Evolutionary conservation across 495 filamentous ascomycete species (phyloP).

Genomic region (Tuber umbilicatum): DNA sequence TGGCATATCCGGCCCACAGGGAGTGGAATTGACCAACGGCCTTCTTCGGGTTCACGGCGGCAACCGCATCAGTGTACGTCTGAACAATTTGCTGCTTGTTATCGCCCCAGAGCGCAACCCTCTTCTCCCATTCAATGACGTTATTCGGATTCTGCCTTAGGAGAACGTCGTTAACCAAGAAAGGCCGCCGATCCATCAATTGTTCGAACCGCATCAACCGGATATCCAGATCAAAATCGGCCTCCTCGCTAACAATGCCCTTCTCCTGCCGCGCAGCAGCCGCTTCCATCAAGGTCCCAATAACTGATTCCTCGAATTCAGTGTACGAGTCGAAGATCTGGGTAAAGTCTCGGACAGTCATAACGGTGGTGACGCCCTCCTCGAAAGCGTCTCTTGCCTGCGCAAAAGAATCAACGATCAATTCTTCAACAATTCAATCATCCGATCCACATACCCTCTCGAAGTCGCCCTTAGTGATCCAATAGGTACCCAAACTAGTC

Average conservation of each 20-base stretch:
- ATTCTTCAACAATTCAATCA: background rate
- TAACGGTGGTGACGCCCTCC: constrained; percentile 93
- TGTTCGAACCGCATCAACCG: constrained; percentile 98
- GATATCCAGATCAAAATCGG: constrained; percentile 93
- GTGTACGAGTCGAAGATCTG: constrained; percentile 93
- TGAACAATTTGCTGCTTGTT: constrained; percentile 87
- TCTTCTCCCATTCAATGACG: constrained; percentile 94
- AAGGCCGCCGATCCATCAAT: constrained; percentile 92
- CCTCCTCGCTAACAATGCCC: constrained; percentile 70
- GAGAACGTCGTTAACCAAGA: constrained; percentile 93
- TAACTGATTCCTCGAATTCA: constrained; percentile 96
- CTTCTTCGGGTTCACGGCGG: constrained; percentile 87
- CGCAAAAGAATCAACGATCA: constrained; percentile 19
- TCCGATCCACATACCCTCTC: constrained; percentile 50
- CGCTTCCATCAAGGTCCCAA: constrained; percentile 80
- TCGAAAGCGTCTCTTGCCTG: constrained; percentile 85
- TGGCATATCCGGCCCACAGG: constrained; percentile 95
- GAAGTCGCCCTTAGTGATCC: constrained; percentile 87
- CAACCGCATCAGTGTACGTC: constrained; percentile 92
- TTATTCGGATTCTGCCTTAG: constrained; percentile 95
- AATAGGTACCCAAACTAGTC: constrained; percentile 93
- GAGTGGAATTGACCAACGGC: constrained; percentile 90
- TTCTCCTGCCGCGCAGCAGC: constrained; percentile 76
- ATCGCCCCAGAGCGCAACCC: constrained; percentile 88
- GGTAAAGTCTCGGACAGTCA: constrained; percentile 98